Percentiles rank a stretch among this genome's conserved stretches.
Conservation (phyloP, 2,329 filamentous ascomycete species). For the Ceratocystis variospora region DNA sequence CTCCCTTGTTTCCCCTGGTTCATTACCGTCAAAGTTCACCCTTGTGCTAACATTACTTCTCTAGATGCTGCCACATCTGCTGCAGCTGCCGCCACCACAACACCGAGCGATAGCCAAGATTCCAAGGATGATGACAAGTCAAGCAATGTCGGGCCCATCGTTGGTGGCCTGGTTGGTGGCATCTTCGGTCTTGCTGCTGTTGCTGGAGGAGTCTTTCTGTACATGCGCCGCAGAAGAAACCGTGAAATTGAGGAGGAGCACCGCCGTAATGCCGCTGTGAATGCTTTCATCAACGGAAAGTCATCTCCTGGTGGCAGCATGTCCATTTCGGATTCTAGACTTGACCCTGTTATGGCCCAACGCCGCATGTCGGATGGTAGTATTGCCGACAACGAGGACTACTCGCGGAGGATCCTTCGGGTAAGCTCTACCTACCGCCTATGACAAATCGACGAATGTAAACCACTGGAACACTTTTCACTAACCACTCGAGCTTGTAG, state of each 20-base stretch:
- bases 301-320: slow-evolving; percentile 50
- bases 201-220: slow-evolving; percentile 57
- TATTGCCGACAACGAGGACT: slow-evolving; percentile 94
- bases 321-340: slow-evolving; percentile 67
- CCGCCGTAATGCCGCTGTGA: slow-evolving; percentile 64
- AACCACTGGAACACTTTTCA: not conserved
- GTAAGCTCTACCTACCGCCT: slow-evolving; percentile 42
- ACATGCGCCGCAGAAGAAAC: slow-evolving; percentile 60
- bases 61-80: slow-evolving; percentile 20
- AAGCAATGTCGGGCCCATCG: slow-evolving; percentile 69
- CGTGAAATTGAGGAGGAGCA: slow-evolving; percentile 72
- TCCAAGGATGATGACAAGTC: slow-evolving; percentile 25
- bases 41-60: slow-evolving; percentile 9
- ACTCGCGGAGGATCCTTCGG: slow-evolving; percentile 89
- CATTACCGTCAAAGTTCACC: not conserved
- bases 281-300: slow-evolving; percentile 54
- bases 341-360: slow-evolving; percentile 75
- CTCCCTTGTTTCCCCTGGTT: not conserved
- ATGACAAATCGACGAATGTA: not conserved
- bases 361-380: slow-evolving; percentile 84
- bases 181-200: slow-evolving; percentile 55
- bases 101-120: slow-evolving; percentile 11
- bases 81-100: slow-evolving; percentile 23
- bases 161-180: slow-evolving; percentile 75
- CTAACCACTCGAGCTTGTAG: slow-evolving; percentile 24